phyloP scores from a whole-genome alignment of 306 rosid genomes.

The Rubus parviflorus region DNA sequence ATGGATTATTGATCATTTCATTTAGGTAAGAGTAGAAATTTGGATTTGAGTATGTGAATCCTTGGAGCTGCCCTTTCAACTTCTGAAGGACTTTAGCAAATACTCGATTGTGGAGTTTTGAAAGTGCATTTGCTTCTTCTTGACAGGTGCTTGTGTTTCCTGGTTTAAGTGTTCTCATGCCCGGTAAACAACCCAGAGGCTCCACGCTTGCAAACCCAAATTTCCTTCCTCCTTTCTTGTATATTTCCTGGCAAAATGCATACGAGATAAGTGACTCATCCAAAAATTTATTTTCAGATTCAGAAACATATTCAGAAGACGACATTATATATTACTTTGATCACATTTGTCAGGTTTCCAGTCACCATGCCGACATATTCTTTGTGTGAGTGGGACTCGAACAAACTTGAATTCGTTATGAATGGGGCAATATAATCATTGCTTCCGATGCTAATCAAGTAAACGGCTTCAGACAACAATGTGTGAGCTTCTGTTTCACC shows the following conservation, averaged over 20 bases:
- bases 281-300: background rate
- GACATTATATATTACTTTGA: conserved; percentile 20
- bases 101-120: conserved; percentile 28
- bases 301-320: background rate
- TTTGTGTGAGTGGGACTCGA: conserved; percentile 12
- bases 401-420: conserved; percentile 19
- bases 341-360: conserved; percentile 31
- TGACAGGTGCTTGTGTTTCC: conserved; percentile 18
- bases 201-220: conserved; percentile 31
- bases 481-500: conserved; percentile 30
- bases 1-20: conserved; percentile 27
- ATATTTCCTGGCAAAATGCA: conserved; percentile 29
- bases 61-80: conserved; percentile 28
- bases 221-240: conserved; percentile 45
- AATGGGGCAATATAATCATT: conserved; percentile 36
- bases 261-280: background rate
- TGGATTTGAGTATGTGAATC: conserved; percentile 32
- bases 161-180: background rate
- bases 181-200: conserved; percentile 30
- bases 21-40: conserved; percentile 8
- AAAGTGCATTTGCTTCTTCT: conserved; percentile 20
- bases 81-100: conserved; percentile 20
- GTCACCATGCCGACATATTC: conserved; percentile 34
- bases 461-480: conserved; percentile 33
- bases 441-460: conserved; percentile 39